Evolutionary conservation across 768 basidiomycete genomes (phyloP), one percentile per base, ranked within the genome.

Genomic region (Mycena rebaudengoi): DNA sequence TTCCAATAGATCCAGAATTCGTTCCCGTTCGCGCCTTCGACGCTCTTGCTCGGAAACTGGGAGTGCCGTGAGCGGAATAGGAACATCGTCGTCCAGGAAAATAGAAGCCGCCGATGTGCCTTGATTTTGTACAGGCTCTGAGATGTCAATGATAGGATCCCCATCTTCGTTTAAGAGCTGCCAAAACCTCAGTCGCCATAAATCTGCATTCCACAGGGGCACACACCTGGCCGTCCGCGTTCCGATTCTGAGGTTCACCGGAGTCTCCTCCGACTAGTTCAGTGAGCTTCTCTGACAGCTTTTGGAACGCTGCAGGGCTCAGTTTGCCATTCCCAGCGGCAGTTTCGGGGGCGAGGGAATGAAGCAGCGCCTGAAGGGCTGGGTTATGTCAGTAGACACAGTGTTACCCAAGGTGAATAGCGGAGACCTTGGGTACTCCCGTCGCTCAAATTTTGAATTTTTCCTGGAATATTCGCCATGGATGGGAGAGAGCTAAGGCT

Each of bases 131-230:
- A 83, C 69, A 40, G 86, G 87, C 70, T 94, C 92, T 29, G 83
- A 84, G 59, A 94, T 89, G 35, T 94, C 92, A 62, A 93, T 81
- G 64, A 94, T 89, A 12, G 92, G 92, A 37, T 91, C 83, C 4
- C 91, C 91, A 48, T 94, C 91, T 69, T 92, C 91, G 69, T 91
- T 91, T 39, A 90, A 68, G 53, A 89, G 79, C 91, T 93, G 62
- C 35, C 29, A 66, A 70, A 64, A 54, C 64, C 71, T 68, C 61
- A 69, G 63, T 67, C 60, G 67, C 66, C 33, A 7, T 49, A 30
- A 65, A 30, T 61, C 45, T 54, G 32, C 49, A 61, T 62, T n/a
- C 59, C 53, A 45, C n/a, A 39, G 35, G 53, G 62, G 51, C 14
- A 68, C 32, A 55, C 32, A 91, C 91, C 85, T 91, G 86, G 82